These are phyloP conservation scores for Decorospora gaudefroyi DNA, from an alignment of 2,329 filamentous ascomycete genomes.

Conservation along the genomic window DNA sequence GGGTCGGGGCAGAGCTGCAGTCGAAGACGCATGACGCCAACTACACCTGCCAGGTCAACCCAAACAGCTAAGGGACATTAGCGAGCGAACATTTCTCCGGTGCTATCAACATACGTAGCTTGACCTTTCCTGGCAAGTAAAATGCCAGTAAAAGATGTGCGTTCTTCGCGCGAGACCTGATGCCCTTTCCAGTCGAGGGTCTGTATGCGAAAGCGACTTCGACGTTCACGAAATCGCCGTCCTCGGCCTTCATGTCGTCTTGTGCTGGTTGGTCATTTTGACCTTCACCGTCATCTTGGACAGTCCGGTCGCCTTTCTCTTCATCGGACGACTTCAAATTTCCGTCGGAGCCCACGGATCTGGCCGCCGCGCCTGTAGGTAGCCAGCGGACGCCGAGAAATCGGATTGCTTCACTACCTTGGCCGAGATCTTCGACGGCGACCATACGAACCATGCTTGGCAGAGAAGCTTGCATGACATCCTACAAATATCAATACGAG, in stretches of 20 bases:
- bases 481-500: constrained; percentile 44
- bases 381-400: constrained; percentile 74
- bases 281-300: constrained; percentile 52
- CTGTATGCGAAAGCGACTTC: constrained; percentile 76
- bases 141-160: constrained; percentile 74
- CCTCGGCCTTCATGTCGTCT: constrained; percentile 68
- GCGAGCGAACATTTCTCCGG: not conserved
- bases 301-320: constrained; percentile 57
- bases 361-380: constrained; percentile 69
- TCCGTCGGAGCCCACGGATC: constrained; percentile 64
- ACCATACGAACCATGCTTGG: constrained; percentile 74
- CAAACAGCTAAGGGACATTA: constrained; percentile 61
- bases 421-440: constrained; percentile 73
- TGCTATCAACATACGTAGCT: constrained; percentile 51
- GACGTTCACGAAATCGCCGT: constrained; percentile 77
- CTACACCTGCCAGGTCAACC: constrained; percentile 73
- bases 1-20: constrained; percentile 76
- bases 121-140: constrained; percentile 64
- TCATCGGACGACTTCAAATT: constrained; percentile 57
- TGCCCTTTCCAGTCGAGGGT: constrained; percentile 63
- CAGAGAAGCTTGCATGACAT: constrained; percentile 78
- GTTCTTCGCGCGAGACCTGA: constrained; percentile 68
- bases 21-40: constrained; percentile 71
- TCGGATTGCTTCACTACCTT: constrained; percentile 71
- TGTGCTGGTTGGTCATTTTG: constrained; percentile 42